Base-by-base conservation (phyloP, 179 eudicot genomes). In the Corrigiola litoralis region DNA sequence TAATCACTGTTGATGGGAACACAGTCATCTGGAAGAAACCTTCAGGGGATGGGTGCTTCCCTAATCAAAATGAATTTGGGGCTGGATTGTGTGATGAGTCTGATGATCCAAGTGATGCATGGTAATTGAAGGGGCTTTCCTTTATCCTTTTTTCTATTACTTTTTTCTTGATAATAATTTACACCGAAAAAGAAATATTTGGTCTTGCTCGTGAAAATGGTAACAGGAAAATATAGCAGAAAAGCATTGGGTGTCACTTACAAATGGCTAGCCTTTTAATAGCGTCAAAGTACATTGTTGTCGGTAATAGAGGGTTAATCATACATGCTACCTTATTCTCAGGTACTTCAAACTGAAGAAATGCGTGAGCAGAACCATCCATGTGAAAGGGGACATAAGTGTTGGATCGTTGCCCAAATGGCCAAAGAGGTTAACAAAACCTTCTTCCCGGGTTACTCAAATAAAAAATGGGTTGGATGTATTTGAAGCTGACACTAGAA, bases 21-120 rank as follows among this genome's bases (percentile, higher is more conserved):
- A 89, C 96, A 20, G 98, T 68, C 71, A 81, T 92, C 68, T 92
- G 98, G 96, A 87, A 89, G 72, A 92, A 92, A 72, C 95, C 92
- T 46, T 62, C 75, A n/a, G 95, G 84, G 47, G 87, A 84, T 73
- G 74, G 89, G 29, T 92, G 96, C 72, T 80, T 87, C 23, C 79
- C 92, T 28, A 83, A 72, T 74, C 98, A 89, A 69, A 89, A 89
- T 73, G 92, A 87, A 71, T 85, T 81, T 76, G 92, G 95, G 74
- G 75, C 85, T 23, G 71, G 70, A 47, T 62, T 84, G 59, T 92
- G 96, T 71, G 84, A 81, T 47, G 84, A 80, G 56, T 83, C 92
- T 76, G 95, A 85, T 71, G 88, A 89, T 63, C 88, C 95, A 16
- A 92, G 82, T 79, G 54, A 68, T 79, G 89, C 95, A 61, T 89